Conservation (phyloP, 345 rosid genomes). For the Populus simonii region DNA sequence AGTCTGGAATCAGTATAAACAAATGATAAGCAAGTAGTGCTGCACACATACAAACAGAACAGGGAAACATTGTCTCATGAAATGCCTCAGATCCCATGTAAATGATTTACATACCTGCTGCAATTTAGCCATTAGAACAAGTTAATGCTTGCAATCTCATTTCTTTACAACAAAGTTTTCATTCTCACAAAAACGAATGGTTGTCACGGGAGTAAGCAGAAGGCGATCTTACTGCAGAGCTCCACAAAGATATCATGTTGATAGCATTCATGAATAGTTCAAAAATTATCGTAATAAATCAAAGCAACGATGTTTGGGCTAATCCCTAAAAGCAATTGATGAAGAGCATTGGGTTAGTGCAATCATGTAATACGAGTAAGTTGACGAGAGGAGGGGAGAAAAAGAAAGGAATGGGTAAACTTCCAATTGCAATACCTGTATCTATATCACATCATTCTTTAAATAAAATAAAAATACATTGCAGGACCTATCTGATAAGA, state of each 20-base stretch:
- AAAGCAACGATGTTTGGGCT: neutral
- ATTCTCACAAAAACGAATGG: neutral
- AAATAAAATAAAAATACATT: neutral
- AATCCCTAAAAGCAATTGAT: neutral
- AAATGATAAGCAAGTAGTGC: neutral
- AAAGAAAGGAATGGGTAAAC: conserved; percentile 9
- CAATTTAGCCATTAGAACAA: conserved; percentile 1
- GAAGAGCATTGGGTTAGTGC: neutral
- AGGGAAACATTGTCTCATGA: neutral
- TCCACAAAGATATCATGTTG: neutral
- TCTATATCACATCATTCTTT: conserved; percentile 22
- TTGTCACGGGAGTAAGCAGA: neutral
- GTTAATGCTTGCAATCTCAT: neutral
- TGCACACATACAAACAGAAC: neutral
- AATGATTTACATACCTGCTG: conserved; percentile 1
- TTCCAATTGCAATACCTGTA: conserved; percentile 20
- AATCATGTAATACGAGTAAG: neutral
- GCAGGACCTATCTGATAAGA: conserved; percentile 8
- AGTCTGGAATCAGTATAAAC: neutral
- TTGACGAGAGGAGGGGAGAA: neutral
- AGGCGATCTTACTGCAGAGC: conserved; percentile 14
- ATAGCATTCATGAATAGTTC: conserved; percentile 7
- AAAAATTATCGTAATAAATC: conserved; percentile 9
- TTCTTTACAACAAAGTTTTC: neutral
- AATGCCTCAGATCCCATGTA: neutral